Conservation (phyloP, 2,329 filamentous ascomycete genomes). For the Calonectria naviculata region DNA sequence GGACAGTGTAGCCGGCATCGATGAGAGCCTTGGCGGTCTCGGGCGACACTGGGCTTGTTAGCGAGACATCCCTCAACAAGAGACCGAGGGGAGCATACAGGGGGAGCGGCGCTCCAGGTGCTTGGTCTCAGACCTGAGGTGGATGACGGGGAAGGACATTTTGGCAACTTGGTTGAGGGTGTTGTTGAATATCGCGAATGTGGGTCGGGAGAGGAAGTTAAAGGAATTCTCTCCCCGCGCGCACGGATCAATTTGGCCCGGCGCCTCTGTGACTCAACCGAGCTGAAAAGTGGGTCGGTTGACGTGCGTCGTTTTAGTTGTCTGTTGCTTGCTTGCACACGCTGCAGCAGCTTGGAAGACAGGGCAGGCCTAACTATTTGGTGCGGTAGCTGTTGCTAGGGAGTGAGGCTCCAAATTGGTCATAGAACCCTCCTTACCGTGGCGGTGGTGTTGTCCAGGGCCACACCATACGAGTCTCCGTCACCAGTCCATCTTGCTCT, state of each 20-base stretch:
- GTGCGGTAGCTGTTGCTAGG: too few relatives aligned
- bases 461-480: too few relatives aligned
- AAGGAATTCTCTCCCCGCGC: background rate
- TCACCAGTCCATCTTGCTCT: too few relatives aligned
- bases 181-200: background rate
- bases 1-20: conserved; percentile 75
- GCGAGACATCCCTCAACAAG: background rate
- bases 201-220: too few relatives aligned
- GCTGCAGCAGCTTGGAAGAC: too few relatives aligned
- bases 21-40: conserved; percentile 57
- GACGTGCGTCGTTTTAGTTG: too few relatives aligned
- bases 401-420: too few relatives aligned
- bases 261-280: background rate
- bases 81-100: background rate
- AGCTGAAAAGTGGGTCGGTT: background rate
- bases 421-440: too few relatives aligned
- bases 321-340: too few relatives aligned
- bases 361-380: too few relatives aligned
- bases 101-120: conserved; percentile 10
- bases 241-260: background rate
- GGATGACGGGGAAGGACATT: conserved; percentile 1
- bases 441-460: too few relatives aligned
- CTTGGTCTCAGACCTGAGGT: conserved; percentile 16
- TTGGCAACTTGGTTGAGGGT: background rate
- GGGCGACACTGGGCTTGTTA: conserved; percentile 32